Evolutionary conservation across 371 early-diverging fungal species (phyloP).

Genomic region (Smittium culicis): DNA sequence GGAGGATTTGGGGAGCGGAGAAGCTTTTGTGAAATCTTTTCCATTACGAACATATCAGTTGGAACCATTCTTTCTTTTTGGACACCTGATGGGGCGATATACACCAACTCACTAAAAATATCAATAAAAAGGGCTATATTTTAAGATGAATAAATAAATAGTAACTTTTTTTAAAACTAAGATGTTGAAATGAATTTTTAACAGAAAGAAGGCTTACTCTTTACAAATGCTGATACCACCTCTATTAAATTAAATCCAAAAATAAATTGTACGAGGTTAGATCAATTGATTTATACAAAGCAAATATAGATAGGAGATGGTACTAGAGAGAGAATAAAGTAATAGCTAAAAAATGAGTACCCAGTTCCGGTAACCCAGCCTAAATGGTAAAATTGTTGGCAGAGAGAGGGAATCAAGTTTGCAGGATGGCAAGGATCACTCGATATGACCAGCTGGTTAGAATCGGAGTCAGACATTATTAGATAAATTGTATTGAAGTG

Average conservation of each 20-base stretch:
- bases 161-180: no score
- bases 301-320: no score
- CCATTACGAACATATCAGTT: slow-evolving; percentile 70
- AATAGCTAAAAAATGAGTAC: no score
- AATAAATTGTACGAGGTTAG: no score
- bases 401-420: slow-evolving; percentile 88
- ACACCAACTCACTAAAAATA: slow-evolving; percentile 49
- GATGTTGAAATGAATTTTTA: no score
- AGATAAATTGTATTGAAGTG: background rate
- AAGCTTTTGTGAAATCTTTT: slow-evolving; percentile 40
- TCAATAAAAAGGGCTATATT: background rate
- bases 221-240: slow-evolving; percentile 84
- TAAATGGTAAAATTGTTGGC: slow-evolving; percentile 69
- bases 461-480: background rate
- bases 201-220: background rate
- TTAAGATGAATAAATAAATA: no score
- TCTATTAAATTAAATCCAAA: no score
- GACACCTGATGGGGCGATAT: slow-evolving; percentile 82
- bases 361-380: slow-evolving; percentile 95
- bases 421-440: slow-evolving; percentile 55
- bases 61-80: slow-evolving; percentile 89
- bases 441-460: slow-evolving; percentile 39
- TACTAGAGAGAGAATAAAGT: no score
- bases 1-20: slow-evolving; percentile 52
- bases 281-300: no score